Base-by-base conservation (phyloP, 2,329 filamentous ascomycete genomes). In the Domatiomyces catenatus region DNA sequence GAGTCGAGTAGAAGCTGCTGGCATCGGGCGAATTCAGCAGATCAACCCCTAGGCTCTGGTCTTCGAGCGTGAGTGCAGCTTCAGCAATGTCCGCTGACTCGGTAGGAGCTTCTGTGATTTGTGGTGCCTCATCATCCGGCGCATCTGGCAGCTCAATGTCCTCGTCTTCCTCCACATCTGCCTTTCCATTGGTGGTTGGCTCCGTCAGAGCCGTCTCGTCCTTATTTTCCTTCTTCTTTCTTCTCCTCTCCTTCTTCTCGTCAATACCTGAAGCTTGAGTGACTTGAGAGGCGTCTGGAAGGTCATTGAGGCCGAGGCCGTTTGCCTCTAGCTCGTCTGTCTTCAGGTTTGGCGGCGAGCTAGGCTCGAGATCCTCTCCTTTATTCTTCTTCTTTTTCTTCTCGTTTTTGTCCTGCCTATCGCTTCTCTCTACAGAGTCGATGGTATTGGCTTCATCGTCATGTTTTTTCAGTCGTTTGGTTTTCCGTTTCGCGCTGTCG, bases 1-100 rank as follows among this genome's bases (percentile, higher is more conserved):
- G 48, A 22, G 50, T 56, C 17, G 56, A 54, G 49, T 57, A 56
- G 49, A 61, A 60, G 2, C 52, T 50, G 17, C 47, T 50, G 6
- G 50, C 52, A 17, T 53, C 51, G 26, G 50, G 45, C 1, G 56
- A 60, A 20, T 54, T 46, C 12, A 58, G 49, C 4, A 50, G 26
- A 19, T 47, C 49, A 48, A 19, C 47, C 43, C 20, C 49, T 5
- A 42, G 43, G 28, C 20, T 50, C 42, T 46, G 49, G 46, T 44
- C 19, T 17, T 42, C 52, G 48, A 12, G 44, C 46, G 8, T 32
- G 19, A 28, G 10, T 47, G 24, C 24, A 28, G 26, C 26, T 22
- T 47, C 45, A 10, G 26, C 17, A 7, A 8, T 10, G 7, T 20
- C 4, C 8, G 17, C 19, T n/a, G 45, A 20, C n/a, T 22, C 17